Base-by-base conservation (phyloP, 1,284 basidiomycete genomes). In the Trichosporon sp. region DNA sequence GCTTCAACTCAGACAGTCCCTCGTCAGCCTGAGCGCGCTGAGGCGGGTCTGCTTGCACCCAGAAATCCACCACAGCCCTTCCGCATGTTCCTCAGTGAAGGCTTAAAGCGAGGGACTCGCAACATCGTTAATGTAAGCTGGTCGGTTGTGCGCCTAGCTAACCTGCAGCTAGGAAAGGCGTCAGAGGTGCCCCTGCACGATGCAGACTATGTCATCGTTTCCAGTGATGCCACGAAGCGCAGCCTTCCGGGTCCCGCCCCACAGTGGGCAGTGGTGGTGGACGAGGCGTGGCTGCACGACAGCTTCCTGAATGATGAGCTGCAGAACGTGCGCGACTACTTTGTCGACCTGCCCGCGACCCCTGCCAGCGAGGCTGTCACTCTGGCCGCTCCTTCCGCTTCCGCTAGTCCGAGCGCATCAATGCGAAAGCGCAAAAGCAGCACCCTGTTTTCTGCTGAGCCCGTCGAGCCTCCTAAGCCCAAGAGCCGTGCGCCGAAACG, bases 281-380 rank as follows among this genome's bases (percentile, higher is more conserved):
- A 63, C 32, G 59, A 63, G 35, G 31, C 59, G 5, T 63, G 59
- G 59, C 59, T 63, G 14, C 14, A 14, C 5, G 14, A 63, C 12
- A 63, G 59, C 32, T 63, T 63, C 32, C 35, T 37, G 16, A 11
- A 37, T 16, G 59, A 31, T 31, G 31, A 35, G 31, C 59, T 63
- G 32, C 59, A 63, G 59, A n/a, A 16, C 32, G 59, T 63, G 32
- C 59, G 59, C 35, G 59, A 63, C 3, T 63, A 63, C 59, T 63
- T n/a, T n/a, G 32, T 63, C 32, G 31, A 63, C 31, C 4, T 35
- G 56, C 4, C 26, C 8, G 35, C 35, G 5, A 4, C 6, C 8
- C 6, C 8, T 10, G 6, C 35, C 5, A 37, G 35, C 35, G 35
- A 5, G 8, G 6, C 5, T 5, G 6, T 10, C 35, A 7, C 35